Base-by-base conservation (phyloP, 148 eudicot species). In the Beta vulgaris region DNA sequence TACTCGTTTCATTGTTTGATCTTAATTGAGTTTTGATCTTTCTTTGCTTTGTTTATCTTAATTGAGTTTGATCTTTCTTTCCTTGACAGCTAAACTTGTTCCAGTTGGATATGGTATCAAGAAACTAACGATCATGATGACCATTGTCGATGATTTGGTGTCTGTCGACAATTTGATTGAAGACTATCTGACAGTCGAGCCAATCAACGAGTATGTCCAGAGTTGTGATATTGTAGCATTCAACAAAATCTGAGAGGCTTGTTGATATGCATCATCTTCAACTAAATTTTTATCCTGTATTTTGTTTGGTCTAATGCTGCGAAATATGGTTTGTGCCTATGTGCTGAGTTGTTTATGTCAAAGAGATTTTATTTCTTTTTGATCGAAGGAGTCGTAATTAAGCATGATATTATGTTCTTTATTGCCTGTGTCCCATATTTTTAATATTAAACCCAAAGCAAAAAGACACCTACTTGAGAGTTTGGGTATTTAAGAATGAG, bases 61-160 rank as follows among this genome's bases (percentile, higher is more conserved):
- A 28, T 26, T 13, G 43, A 25, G 62, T 58, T 29, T 49, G n/a
- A 35, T 31, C 57, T 42, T 43, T 31, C 57, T 42, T 37, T 53
- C 16, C 62, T 21, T 66, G 79, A 71, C 94, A 93, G 98, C 98
- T 62, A 95, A 92, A 71, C 91, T 95, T 34, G 86, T 77, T 13
- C 88, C 98, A 29, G 98, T 95, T 42, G 98, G 98, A 23, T 95
- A 95, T 51, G 98, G 98, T 73, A 95, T 95, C 72, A 92, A 95
- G 93, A 95, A 95, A 77, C 70, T 95, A 83, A 86, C 83, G 72
- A 94, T 94, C 63, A 90, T 94, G 98, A 59, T 94, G 72, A 85
- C 96, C 76, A 92, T 95, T 57, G 89, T 95, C 5, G 98, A 95
- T 71, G 97, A 95, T 79, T 77, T 89, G 73, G 98, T 95, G 9